These are phyloP conservation scores for Andrographis paniculata DNA, from an alignment of 305 asterid species.

Conservation along the genomic window DNA sequence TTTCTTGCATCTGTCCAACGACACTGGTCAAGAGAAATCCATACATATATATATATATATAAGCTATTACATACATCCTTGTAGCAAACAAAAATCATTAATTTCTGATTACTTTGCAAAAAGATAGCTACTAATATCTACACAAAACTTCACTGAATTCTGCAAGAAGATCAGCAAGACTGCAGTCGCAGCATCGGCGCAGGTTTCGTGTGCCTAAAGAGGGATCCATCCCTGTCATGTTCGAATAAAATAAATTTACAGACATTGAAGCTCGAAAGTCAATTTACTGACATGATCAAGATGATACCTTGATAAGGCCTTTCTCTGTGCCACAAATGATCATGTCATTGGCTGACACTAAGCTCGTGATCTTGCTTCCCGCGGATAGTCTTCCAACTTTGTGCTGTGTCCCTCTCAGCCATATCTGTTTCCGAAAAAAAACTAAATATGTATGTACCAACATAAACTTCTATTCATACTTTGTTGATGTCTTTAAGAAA, in stretches of 20 bases:
- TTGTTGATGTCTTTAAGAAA: background rate
- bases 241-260: background rate
- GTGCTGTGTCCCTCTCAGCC: slow-evolving; percentile 87
- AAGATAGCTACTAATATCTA: slow-evolving; percentile 16
- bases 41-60: too few species aligned
- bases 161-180: slow-evolving; percentile 11
- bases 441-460: too few species aligned
- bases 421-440: slow-evolving; percentile 39
- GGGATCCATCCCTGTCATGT: slow-evolving; percentile 91
- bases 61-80: background rate
- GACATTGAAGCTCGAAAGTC: background rate
- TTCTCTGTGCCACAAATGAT: slow-evolving; percentile 89
- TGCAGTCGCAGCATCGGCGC: slow-evolving; percentile 6
- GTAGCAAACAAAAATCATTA: background rate
- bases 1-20: too few species aligned
- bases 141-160: slow-evolving; percentile 14
- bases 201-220: slow-evolving; percentile 26
- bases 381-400: slow-evolving; percentile 92
- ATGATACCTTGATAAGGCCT: slow-evolving; percentile 87
- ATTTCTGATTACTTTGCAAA: background rate
- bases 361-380: slow-evolving; percentile 86
- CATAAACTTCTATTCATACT: background rate
- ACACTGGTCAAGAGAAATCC: too few species aligned
- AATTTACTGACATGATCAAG: background rate
- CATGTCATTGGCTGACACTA: slow-evolving; percentile 84